Base-by-base conservation (phyloP, 768 basidiomycete species). In the Phanerochaete carnosa region DNA sequence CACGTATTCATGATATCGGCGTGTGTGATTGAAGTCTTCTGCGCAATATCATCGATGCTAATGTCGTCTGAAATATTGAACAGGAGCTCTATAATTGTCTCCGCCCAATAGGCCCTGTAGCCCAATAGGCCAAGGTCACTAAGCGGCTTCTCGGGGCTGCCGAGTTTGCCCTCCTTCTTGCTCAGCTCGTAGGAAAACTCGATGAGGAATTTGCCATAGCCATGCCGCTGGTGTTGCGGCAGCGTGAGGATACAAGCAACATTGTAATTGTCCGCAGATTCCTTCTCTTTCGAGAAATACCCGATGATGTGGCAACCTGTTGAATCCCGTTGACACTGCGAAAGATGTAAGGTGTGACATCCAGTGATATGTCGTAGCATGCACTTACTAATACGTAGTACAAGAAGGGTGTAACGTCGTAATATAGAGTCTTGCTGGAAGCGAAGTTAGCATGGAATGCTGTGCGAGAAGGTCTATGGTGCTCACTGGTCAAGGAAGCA, bases 271-370 rank as follows among this genome's bases (percentile, higher is more conserved):
- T 99, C 97, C 28, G 97, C 90, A 2, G 87, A 95, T 74, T 99
- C 97, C 73, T 99, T 99, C 78, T 99, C 97, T 71, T 98, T 98
- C 29, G 95, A 98, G 75, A 99, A 99, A 77, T 98, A 99, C 26
- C 96, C 96, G 65, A 99, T 90, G 65, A 97, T 76, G 72, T 99
- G 97, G 73, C 92, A 94, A 32, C 97, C 97, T 23, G 82, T 77
- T 13, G 91, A 87, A 76, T 99, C 97, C 62, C 94, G 86, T 69
- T 87, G 85, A 53, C 85, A 84, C 92, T 94, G 63, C 54, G 25
- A 59, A 49, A 60, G 47, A 37, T 22, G 60, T 59, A 54, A 50
- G 57, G 51, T 32, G 57, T 25, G 13, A 26, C 25, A 37, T n/a
- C n/a, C n/a, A n/a, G 51, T 28, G 22, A 26, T 16, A 13, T 28